Conservation (phyloP, 164 flowering plant genomes). For the Nymphaea colorata region DNA sequence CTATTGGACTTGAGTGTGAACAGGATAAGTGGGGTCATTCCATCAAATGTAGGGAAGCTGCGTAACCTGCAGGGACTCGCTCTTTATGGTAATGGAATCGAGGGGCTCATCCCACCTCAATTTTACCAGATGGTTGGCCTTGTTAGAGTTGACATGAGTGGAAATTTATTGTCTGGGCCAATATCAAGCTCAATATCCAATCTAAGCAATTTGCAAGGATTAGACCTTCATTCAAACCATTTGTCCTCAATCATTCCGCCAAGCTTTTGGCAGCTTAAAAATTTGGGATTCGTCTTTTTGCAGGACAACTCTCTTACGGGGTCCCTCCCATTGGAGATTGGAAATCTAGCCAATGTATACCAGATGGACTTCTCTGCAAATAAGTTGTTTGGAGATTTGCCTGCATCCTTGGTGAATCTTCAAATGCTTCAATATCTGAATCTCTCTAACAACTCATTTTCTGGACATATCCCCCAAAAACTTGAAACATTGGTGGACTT, state of each 20-base stretch:
- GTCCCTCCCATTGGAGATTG: too few species aligned
- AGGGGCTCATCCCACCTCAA: neutral
- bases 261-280: too few species aligned
- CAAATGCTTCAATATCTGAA: neutral
- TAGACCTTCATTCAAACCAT: too few species aligned
- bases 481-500: neutral
- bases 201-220: too few species aligned
- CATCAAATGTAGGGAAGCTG: neutral
- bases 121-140: too few species aligned
- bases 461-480: neutral
- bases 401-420: neutral
- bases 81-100: neutral
- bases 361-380: neutral
- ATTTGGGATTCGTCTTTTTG: too few species aligned
- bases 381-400: neutral
- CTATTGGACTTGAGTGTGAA: neutral
- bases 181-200: neutral
- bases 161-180: too few species aligned
- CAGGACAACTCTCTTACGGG: too few species aligned
- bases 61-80: neutral
- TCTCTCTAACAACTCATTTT: neutral
- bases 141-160: too few species aligned
- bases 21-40: neutral
- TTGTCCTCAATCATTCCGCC: too few species aligned
- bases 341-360: too few species aligned